Conservation (phyloP, 2,329 filamentous ascomycete species). For the Microdochium bolleyi region DNA sequence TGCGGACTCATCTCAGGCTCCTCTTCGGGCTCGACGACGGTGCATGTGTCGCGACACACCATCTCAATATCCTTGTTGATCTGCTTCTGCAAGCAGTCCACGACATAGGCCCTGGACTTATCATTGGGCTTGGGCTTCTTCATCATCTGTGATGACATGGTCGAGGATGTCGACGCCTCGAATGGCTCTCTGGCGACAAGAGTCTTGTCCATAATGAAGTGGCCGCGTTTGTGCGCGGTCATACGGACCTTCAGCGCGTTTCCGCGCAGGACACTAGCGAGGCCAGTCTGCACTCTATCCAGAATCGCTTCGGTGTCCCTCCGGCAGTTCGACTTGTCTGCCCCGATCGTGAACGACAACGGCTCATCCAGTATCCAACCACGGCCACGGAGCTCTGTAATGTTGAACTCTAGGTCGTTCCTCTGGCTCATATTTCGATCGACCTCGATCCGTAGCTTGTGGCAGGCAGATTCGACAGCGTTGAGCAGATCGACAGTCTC, state of each 20-base stretch:
- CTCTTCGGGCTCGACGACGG: conserved; percentile 27
- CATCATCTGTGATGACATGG: conserved; percentile 3
- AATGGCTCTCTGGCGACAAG: conserved; percentile 29
- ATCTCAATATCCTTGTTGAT: conserved; percentile 39
- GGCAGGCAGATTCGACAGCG: conserved; percentile 9
- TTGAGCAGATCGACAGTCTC: conserved; percentile 31
- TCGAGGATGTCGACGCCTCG: conserved; percentile 13
- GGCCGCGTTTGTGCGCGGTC: conserved; percentile 42
- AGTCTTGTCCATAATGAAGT: conserved; percentile 42
- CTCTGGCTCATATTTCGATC: conserved; percentile 31
- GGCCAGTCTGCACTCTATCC: conserved; percentile 41
- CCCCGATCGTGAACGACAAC: conserved; percentile 32
- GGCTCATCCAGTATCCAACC: conserved; percentile 39
- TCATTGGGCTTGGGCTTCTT: conserved; percentile 21
- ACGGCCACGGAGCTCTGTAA: conserved; percentile 36
- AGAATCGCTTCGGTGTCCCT: conserved; percentile 38
- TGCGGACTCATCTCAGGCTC: conserved; percentile 3
- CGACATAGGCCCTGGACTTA: conserved; percentile 29
- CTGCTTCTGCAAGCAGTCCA: conserved; percentile 32
- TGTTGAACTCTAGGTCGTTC: conserved; percentile 40
- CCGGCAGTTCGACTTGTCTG: conserved; percentile 31
- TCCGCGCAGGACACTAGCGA: conserved; percentile 37
- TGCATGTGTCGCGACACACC: conserved; percentile 43
- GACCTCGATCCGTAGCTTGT: conserved; percentile 21
- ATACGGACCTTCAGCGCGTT: conserved; percentile 38